phyloP scores from a whole-genome alignment of 345 rosid species.

The Leavenworthia alabamica region DNA sequence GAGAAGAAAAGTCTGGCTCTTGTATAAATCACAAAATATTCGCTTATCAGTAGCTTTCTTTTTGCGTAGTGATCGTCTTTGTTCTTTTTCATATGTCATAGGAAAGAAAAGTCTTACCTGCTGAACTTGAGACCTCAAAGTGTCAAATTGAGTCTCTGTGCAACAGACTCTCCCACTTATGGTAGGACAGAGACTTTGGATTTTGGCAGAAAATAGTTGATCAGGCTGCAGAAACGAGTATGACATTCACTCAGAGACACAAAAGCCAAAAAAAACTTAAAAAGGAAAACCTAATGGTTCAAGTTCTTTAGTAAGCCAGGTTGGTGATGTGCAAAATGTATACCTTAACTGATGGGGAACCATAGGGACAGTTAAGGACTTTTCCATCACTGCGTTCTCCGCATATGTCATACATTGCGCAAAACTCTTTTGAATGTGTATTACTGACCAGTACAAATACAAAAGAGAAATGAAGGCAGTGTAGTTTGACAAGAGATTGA shows the following conservation, averaged over 20 bases:
- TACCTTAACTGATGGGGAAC: conserved; percentile 69
- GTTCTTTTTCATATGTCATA: conserved; percentile 1
- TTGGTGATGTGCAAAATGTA: not conserved
- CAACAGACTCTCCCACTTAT: conserved; percentile 88
- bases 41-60: not conserved
- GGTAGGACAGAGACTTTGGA: conserved; percentile 92
- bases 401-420: conserved; percentile 94
- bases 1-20: not conserved
- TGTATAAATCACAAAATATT: too few species aligned
- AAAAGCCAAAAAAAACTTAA: too few species aligned
- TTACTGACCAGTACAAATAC: conserved; percentile 29
- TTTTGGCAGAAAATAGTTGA: conserved; percentile 78
- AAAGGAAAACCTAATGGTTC: too few species aligned
- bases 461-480: too few species aligned
- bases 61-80: not conserved
- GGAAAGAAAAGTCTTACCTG: conserved; percentile 44
- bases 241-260: too few species aligned
- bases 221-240: conserved; percentile 93
- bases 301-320: too few species aligned
- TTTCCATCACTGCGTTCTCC: conserved; percentile 87
- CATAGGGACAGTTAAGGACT: conserved; percentile 76
- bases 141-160: conserved; percentile 82
- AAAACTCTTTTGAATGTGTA: conserved; percentile 66
- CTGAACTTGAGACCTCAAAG: conserved; percentile 81
- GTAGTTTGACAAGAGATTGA: too few species aligned